Evolutionary conservation across 257 asterid genomes (phyloP).

Genomic region (Nicotiana undulata): DNA sequence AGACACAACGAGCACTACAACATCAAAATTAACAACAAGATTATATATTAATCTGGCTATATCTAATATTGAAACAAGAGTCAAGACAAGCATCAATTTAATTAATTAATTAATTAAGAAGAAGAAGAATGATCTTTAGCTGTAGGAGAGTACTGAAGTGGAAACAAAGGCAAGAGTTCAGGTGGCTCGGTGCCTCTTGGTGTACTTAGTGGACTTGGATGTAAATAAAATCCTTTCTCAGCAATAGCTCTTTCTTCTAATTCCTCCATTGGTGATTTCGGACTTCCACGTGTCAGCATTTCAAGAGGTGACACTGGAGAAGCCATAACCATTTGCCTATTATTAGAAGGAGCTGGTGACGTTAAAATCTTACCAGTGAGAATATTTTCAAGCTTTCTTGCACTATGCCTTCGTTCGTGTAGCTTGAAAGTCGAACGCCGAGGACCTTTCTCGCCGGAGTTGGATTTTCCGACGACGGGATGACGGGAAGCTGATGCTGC

Average conservation of each 20-base stretch:
- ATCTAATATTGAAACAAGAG: not conserved
- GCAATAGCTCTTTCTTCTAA: slow-evolving; percentile 52
- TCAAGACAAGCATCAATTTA: not conserved
- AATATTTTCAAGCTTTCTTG: slow-evolving; percentile 50
- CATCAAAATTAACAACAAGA: not conserved
- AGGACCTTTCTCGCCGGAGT: slow-evolving; percentile 29
- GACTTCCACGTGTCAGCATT: slow-evolving; percentile 39
- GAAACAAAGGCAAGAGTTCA: slow-evolving; percentile 73
- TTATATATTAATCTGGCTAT: not conserved
- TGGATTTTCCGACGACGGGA: slow-evolving; percentile 17
- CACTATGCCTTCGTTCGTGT: slow-evolving; percentile 57
- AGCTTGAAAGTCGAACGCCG: slow-evolving; percentile 47
- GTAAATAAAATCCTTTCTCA: slow-evolving; percentile 65
- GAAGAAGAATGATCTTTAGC: slow-evolving; percentile 13
- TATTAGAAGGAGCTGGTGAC: slow-evolving; percentile 12
- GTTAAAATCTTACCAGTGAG: slow-evolving; percentile 14
- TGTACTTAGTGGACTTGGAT: slow-evolving; percentile 54
- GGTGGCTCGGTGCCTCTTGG: slow-evolving; percentile 72
- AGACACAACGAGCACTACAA: not conserved
- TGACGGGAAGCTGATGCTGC: not conserved
- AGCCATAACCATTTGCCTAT: slow-evolving; percentile 22
- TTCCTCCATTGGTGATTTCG: slow-evolving; percentile 35
- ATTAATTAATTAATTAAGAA: not conserved
- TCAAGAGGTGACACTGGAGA: slow-evolving; percentile 80
- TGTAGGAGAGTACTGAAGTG: slow-evolving; percentile 45